These are phyloP conservation scores for Neurospora crassa DNA, from an alignment of 2,329 filamentous ascomycete genomes.

Conservation along the genomic window DNA sequence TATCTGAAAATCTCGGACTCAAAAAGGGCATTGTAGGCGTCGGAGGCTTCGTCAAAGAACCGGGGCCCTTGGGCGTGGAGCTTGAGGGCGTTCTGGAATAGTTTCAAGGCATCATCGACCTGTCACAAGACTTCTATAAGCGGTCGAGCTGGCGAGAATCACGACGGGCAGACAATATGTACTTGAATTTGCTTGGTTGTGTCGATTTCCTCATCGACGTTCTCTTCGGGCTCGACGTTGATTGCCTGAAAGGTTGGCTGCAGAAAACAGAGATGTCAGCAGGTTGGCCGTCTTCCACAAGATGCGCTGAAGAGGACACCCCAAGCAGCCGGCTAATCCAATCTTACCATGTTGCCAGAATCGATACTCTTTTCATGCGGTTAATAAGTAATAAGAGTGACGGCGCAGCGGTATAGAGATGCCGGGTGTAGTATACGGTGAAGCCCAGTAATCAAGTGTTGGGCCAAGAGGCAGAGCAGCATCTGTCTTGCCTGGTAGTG, in stretches of 20 bases:
- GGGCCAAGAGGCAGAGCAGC: background rate
- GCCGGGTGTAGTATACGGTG: background rate
- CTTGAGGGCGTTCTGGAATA: constrained; percentile 85
- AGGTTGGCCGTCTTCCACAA: background rate
- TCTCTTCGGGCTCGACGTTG: constrained; percentile 90
- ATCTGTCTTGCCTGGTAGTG: background rate
- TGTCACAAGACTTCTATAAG: constrained; percentile 20
- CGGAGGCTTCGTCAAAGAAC: constrained; percentile 64
- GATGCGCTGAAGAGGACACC: background rate
- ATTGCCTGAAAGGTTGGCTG: constrained; percentile 71
- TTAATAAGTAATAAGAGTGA: background rate
- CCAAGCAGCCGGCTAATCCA: background rate
- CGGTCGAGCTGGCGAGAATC: background rate
- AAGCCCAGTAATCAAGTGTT: background rate
- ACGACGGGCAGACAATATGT: background rate
- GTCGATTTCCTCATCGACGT: constrained; percentile 82
- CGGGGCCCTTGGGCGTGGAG: constrained; percentile 78
- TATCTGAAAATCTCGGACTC: constrained; percentile 90
- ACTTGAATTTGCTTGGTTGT: constrained; percentile 89
- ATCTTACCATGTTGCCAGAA: constrained; percentile 6
- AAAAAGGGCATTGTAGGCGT: constrained; percentile 79
- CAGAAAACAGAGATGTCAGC: background rate
- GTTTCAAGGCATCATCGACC: constrained; percentile 92
- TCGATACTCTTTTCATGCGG: background rate
- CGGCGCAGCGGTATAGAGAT: background rate